These are phyloP conservation scores for Phytophthora sp. DNA, from an alignment of 352 stramenopile genomes.

Conservation along the genomic window DNA sequence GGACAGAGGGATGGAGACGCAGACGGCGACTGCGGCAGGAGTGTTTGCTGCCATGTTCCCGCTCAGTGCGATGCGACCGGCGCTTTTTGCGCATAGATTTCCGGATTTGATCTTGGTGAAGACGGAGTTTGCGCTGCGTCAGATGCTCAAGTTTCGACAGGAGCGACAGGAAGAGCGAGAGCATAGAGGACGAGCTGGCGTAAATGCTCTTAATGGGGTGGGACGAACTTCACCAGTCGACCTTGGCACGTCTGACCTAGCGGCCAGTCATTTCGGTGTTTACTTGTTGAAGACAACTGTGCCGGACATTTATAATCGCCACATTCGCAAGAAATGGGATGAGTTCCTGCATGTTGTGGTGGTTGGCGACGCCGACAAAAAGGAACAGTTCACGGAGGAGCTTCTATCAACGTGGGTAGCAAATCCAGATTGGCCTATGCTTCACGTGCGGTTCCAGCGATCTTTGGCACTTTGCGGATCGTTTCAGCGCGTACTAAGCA, in stretches of 20 bases:
- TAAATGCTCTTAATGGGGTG: conserved; percentile 8
- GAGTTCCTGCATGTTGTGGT: conserved; percentile 77
- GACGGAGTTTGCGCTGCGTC: conserved; percentile 62
- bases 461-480: conserved; percentile 58
- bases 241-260: conserved; percentile 26
- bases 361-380: conserved; percentile 50
- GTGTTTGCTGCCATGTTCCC: conserved; percentile 44
- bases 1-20: conserved; percentile 10
- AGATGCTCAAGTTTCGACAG: conserved; percentile 60
- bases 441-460: conserved; percentile 62
- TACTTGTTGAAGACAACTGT: conserved; percentile 66
- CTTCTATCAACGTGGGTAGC: conserved; percentile 59
- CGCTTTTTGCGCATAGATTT: conserved; percentile 49
- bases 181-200: conserved; percentile 33
- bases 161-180: conserved; percentile 55
- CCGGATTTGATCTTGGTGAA: conserved; percentile 73
- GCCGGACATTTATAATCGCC: conserved; percentile 65
- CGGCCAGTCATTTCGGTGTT: conserved; percentile 63
- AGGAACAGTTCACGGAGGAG: conserved; percentile 72
- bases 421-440: conserved; percentile 66
- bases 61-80: conserved; percentile 37
- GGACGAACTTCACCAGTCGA: conserved; percentile 15
- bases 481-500: conserved; percentile 56
- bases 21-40: conserved; percentile 20
- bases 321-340: conserved; percentile 72